These are phyloP conservation scores for Cadophora sp. DNA, from an alignment of 2,329 filamentous ascomycete species.

Conservation along the genomic window DNA sequence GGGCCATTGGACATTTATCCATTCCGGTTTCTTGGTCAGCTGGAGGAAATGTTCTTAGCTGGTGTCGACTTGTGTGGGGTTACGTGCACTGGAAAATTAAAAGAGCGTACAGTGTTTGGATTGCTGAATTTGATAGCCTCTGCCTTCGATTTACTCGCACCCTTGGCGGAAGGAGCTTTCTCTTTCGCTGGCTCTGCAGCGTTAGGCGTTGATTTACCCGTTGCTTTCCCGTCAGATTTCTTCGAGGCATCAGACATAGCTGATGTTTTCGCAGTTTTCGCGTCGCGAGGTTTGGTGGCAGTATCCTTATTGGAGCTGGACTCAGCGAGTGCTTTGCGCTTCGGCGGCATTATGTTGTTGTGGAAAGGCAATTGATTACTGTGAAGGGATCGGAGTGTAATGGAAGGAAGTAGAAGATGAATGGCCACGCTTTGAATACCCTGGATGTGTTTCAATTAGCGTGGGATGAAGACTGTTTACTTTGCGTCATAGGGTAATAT, in stretches of 20 bases:
- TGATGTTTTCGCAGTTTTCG: conserved; percentile 22
- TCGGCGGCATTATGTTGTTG: conserved; percentile 22
- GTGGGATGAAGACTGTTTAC: conserved; percentile 1
- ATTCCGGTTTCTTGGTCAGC: conserved; percentile 25
- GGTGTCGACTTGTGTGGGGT: not conserved
- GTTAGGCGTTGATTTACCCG: not conserved
- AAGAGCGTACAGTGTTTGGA: conserved; percentile 12
- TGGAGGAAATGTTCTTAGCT: not conserved
- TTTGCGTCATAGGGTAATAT: conserved; percentile 5
- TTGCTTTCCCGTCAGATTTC: conserved; percentile 8
- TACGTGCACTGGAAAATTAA: not conserved
- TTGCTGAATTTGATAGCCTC: conserved; percentile 19
- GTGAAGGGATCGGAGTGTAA: not conserved
- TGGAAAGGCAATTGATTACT: not conserved
- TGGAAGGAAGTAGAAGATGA: not conserved
- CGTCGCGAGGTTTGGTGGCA: conserved; percentile 2
- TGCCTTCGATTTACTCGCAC: not conserved
- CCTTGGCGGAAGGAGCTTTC: not conserved
- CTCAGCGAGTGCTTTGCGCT: conserved; percentile 25
- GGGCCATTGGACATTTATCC: conserved; percentile 31
- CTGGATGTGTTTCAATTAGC: not conserved
- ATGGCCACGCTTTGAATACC: not conserved
- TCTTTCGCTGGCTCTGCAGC: not conserved
- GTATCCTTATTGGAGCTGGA: conserved; percentile 14
- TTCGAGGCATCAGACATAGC: conserved; percentile 8